Base-by-base conservation (phyloP, 805 yeast species). In the Yamadazyma kitorensis region DNA sequence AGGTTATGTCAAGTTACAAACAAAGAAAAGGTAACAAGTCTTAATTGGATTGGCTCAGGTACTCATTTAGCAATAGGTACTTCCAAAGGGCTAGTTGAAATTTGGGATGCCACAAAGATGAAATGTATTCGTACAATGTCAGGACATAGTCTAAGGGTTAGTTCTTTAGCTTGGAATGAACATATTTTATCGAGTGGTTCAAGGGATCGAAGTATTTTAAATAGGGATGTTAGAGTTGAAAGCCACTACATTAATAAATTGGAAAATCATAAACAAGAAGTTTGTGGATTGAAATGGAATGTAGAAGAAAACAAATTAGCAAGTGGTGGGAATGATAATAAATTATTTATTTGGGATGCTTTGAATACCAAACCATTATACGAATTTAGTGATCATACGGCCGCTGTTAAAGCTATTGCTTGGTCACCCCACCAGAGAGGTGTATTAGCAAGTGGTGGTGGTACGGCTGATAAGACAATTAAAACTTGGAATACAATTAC, bases 341-440 rank as follows among this genome's bases (percentile, higher is more conserved):
- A 76, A 49, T 69, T 93, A 16, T 72, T 76, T 45, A 83, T 93
- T 8, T 93, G 97, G 93, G 95, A 87, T 53, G 95, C 93, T 1
- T 56, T 79, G 28, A 74, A 73, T 34, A 55, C 72, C 4, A 70
- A 69, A 34, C 97, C 98, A 2, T 56, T 86, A 18, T 75, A 80
- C 52, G 80, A 71, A 39, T 83, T 88, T 48, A 68, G 72, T 2
- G 96, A 87, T 43, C 98, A 93, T 56, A 78, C 76, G 12, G 97
- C 98, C 1, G 98, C 98, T 0, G 95, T 93, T 3, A 93, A 93
- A 60, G 98, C 98, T 0, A 73, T 93, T 34, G 86, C 95, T 2
- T 93, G 98, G 98, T 85, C 95, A 1, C 98, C 98, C 2, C 98
- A 93, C 54, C 96, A 87, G 54, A 68, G 97, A 36, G 97, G 98